Conservation (phyloP, 768 basidiomycete genomes). For the Podaxis pistillaris region DNA sequence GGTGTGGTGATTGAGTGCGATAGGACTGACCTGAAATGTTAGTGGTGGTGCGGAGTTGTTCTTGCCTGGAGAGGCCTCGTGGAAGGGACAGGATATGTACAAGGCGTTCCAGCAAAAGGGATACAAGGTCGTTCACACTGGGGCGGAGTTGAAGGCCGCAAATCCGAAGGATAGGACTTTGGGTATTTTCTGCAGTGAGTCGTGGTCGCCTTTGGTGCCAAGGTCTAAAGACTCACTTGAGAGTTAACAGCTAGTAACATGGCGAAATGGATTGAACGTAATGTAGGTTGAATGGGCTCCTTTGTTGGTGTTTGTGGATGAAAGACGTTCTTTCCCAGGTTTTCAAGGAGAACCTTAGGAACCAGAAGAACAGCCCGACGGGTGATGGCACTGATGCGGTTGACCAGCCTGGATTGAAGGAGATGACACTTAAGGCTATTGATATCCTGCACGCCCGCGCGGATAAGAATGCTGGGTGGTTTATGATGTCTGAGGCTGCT, state of each 20-base stretch:
- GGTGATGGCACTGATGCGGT: slow-evolving; percentile 41
- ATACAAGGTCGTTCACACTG: slow-evolving; percentile 40
- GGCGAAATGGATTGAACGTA: slow-evolving; percentile 46
- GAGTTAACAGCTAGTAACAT: slow-evolving; percentile 17
- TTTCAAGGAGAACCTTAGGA: slow-evolving; percentile 34
- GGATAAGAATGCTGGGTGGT: slow-evolving; percentile 39
- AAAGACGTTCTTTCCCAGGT: slow-evolving; percentile 22
- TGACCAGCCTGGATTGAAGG: slow-evolving; percentile 47
- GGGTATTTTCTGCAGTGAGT: slow-evolving; percentile 39
- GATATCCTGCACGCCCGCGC: slow-evolving; percentile 40
- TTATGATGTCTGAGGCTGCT: slow-evolving; percentile 49
- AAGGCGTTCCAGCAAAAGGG: slow-evolving; percentile 37
- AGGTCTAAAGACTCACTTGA: not conserved
- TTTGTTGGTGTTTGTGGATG: not conserved
- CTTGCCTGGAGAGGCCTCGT: slow-evolving; percentile 35
- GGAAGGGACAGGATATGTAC: slow-evolving; percentile 40
- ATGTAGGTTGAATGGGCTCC: slow-evolving; percentile 21
- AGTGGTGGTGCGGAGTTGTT: slow-evolving; percentile 46
- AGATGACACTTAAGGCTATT: slow-evolving; percentile 47
- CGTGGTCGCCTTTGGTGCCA: not conserved
- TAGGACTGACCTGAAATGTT: not conserved
- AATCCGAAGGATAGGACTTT: slow-evolving; percentile 34
- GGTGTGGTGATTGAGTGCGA: not conserved
- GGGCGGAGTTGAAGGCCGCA: slow-evolving; percentile 30
- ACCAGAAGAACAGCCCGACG: slow-evolving; percentile 36